A percentile compares a stretch with the other conserved stretches of the same genome.
These are phyloP conservation scores for Phytophthora meadii DNA, from an alignment of 352 stramenopile genomes.

Conservation along the genomic window DNA sequence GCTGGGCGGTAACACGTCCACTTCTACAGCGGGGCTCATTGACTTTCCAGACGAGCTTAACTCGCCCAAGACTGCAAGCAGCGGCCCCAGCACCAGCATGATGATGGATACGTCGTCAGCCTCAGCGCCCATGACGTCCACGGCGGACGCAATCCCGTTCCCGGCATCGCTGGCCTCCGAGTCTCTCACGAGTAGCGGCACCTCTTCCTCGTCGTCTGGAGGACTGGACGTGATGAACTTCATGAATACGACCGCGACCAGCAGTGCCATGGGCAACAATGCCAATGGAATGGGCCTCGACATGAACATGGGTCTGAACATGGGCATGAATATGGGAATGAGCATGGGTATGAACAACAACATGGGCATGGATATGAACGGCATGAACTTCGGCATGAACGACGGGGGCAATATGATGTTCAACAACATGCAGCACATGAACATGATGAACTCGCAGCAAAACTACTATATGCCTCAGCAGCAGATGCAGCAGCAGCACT, in stretches of 20 bases:
- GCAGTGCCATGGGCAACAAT: conserved; percentile 32
- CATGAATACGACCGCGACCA: conserved; percentile 43
- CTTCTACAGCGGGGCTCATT: conserved; percentile 64
- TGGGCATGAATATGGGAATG: conserved; percentile 63
- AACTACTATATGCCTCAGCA: conserved; percentile 75
- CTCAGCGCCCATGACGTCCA: conserved; percentile 40
- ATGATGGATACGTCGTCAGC: conserved; percentile 40
- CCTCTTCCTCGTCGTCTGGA: conserved; percentile 54
- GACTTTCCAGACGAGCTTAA: conserved; percentile 91
- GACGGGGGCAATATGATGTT: conserved; percentile 76
- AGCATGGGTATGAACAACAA: conserved; percentile 67
- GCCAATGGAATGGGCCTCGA: conserved; percentile 36
- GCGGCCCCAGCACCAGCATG: conserved; percentile 23
- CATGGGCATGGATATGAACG: conserved; percentile 67
- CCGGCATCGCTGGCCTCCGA: conserved; percentile 75
- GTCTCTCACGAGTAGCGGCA: conserved; percentile 36
- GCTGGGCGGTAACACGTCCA: conserved; percentile 31
- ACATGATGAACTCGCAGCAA: conserved; percentile 79
- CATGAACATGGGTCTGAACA: conserved; percentile 61
- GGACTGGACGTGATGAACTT: conserved; percentile 48
- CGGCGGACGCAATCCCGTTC: conserved; percentile 76
- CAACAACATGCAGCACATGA: conserved; percentile 75
- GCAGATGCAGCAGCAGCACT: conserved; percentile 85
- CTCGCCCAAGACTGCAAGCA: conserved; percentile 49
- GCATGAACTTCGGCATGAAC: conserved; percentile 61